Base-by-base conservation (phyloP, 352 stramenopile genomes). In the Elongisporangium prolatum region DNA sequence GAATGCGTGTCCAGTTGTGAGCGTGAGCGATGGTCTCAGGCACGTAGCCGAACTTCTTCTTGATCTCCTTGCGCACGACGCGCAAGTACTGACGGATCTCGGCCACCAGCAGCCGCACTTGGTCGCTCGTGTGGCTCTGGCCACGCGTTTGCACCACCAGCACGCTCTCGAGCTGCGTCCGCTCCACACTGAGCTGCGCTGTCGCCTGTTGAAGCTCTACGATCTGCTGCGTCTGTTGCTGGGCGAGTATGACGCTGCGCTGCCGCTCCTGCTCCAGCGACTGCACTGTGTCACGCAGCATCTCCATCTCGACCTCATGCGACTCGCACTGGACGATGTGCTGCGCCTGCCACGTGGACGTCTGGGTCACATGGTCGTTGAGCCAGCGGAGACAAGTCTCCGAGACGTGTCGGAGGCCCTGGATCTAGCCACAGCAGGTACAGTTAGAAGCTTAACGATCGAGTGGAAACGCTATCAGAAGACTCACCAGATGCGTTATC, bases 1-100 rank as follows among this genome's bases (percentile, higher is more conserved):
- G 70, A 52, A 91, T 85, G 28, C 68, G 66, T 17, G 69, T 48
- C 80, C 80, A 93, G 59, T 62, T 77, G 21, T 87, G 71, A 16
- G 74, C 66, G 57, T 89, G 77, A 0, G 79, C 68, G 54, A 93
- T 90, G 14, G 80, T 69, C n/a, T 91, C 80, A 7, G 80, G 84
- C n/a, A 91, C 59, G 59, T 91, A 89, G 13, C 80, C 80, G 51
- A 91, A 93, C 54, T 91, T 90, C 50, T 77, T 77, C 60, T 86
- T 86, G 65, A 89, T 89, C 63, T 91, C 80, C n/a, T 62, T 58
- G 9, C 81, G 77, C 52, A 89, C 78, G 47, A 89, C 61, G 22
- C 80, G 73, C 60, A 91, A 59, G 40, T 89, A 90, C 57, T 90
- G 79, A 21, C 75, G 79, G 44, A 91, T 70, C 52, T 91, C 78